Base-by-base conservation (phyloP, 78 protist genomes). In the Dictyostelium citrinum region DNA sequence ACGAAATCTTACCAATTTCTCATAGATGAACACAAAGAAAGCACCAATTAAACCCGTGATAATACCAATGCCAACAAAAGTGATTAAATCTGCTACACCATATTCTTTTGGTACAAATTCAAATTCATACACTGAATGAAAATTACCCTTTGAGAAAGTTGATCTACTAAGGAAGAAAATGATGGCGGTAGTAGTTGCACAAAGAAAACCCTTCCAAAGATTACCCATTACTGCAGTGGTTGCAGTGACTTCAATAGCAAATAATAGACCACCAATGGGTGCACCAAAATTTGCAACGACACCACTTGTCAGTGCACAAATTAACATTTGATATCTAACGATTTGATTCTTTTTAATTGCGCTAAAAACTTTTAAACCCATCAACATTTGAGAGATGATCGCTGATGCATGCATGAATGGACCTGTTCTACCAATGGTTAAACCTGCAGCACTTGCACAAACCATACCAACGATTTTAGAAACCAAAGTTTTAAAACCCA, bases 251-350 rank as follows among this genome's bases (percentile, higher is more conserved):
- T 98, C 99, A 31, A 97, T 84, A 5, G 95, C 39, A 55, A 98
- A 98, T 8, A 98, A 46, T 8, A 98, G 94, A 0, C 98, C 99
- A 22, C 99, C 99, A 16, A 98, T 85, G 1, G 99, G 99, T 27
- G 98, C 96, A 43, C 98, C 99, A 43, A 98, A 98, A 37, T 93
- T 91, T n/a, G 91, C 91, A 3, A 98, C 86, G 1, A 98, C 97
- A 17, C 99, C 99, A 37, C 84, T 93, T 1, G 98, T 98, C 9
- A 77, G 27, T 0, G 96, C 98, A 5, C 98, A 96, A 9, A 86
- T 81, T n/a, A 93, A 74, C 95, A 96, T 49, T 43, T 91, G 90
- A 24, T 58, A 46, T 31, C 74, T 8, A 5, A 76, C 96, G 6
- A 78, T 82, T 43, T 90, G 84, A 31, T 85, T 85, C 67, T 64